These are phyloP conservation scores for Fonticula alba DNA, from an alignment of 78 protist species.

Conservation along the genomic window DNA sequence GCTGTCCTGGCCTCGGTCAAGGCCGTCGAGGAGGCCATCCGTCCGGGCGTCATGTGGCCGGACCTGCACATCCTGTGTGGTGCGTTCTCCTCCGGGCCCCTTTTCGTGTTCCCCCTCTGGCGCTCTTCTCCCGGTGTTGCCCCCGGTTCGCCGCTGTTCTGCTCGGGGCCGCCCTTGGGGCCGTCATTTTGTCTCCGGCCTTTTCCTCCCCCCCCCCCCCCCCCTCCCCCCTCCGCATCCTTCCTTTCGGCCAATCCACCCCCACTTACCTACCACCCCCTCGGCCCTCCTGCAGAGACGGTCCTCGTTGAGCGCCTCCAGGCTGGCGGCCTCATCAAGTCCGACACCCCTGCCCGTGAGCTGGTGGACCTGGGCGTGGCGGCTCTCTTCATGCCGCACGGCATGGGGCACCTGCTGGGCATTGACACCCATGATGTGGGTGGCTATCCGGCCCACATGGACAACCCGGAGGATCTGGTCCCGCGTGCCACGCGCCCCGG, in stretches of 20 bases:
- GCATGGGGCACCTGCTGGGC: slow-evolving; percentile 81
- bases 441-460: slow-evolving; percentile 60
- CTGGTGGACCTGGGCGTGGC: slow-evolving; percentile 29
- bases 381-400: slow-evolving; percentile 69
- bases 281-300: slow-evolving; percentile 17
- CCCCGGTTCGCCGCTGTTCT: no score
- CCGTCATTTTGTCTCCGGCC: no score
- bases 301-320: slow-evolving; percentile 17
- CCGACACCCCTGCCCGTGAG: slow-evolving; percentile 41
- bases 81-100: background rate
- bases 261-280: no score
- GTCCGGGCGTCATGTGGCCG: slow-evolving; percentile 56
- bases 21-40: slow-evolving; percentile 27
- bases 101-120: slow-evolving; percentile 1
- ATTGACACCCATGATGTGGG: slow-evolving; percentile 85
- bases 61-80: slow-evolving; percentile 50
- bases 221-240: no score
- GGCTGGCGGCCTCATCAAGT: slow-evolving; percentile 33
- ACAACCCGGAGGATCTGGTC: no score
- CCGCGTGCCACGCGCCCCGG: background rate
- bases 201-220: no score
- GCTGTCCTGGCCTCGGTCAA: slow-evolving; percentile 21
- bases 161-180: no score
- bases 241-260: no score
- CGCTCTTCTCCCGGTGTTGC: no score